Evolutionary conservation across 106 monocot species (phyloP).

Genomic region (Allium cepa): DNA sequence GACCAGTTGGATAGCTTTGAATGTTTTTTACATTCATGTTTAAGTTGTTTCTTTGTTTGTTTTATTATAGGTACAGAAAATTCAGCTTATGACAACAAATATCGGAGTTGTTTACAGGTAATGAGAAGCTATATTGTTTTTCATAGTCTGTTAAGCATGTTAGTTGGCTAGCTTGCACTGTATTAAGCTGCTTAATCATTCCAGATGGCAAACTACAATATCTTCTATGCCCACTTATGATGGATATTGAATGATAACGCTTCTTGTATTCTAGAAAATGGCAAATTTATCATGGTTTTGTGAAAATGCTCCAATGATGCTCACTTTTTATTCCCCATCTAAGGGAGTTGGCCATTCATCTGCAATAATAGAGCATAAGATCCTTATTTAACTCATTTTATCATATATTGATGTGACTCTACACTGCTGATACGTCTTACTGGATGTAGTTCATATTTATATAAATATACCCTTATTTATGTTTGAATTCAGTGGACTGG

Average conservation of each 20-base stretch:
- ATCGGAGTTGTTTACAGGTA: slow-evolving; percentile 99
- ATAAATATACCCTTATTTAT: too few relatives aligned
- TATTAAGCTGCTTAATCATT: not conserved
- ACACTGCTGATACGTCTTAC: too few relatives aligned
- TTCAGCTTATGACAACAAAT: slow-evolving; percentile 84
- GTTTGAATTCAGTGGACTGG: too few relatives aligned
- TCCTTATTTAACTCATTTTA: too few relatives aligned
- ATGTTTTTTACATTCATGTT: not conserved
- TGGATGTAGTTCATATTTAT: too few relatives aligned
- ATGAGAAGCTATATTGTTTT: too few relatives aligned
- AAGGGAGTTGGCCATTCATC: not conserved
- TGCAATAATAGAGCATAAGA: too few relatives aligned
- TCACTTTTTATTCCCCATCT: not conserved
- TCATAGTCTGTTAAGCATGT: not conserved
- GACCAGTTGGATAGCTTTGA: too few relatives aligned
- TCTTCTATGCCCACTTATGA: not conserved
- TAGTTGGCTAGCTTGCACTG: not conserved
- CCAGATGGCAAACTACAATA: not conserved
- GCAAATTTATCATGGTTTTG: not conserved
- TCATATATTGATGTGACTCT: too few relatives aligned
- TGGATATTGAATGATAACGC: too few relatives aligned
- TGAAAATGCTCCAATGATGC: not conserved
- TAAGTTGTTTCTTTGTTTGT: not conserved
- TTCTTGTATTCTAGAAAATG: not conserved
- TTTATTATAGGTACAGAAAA: slow-evolving; percentile 71